A percentile compares a stretch with the other conserved stretches of the same genome.
Conservation (phyloP, 148 eudicot genomes). For the Polygonum maritimum region DNA sequence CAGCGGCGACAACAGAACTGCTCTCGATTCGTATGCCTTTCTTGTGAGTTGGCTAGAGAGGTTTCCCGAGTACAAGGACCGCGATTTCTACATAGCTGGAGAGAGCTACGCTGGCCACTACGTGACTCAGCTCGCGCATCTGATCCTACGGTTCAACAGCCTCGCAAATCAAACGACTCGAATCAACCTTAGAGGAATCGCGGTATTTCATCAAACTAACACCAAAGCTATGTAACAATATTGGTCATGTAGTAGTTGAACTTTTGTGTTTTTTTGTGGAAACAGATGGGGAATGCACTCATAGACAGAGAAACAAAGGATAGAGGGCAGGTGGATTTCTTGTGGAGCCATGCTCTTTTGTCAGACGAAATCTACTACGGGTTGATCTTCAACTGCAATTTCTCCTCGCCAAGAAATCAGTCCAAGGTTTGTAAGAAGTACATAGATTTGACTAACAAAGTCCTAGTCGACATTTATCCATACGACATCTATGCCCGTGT, state of each 20-base stretch:
- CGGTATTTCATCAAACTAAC: slow-evolving; percentile 20
- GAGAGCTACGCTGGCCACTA: slow-evolving; percentile 62
- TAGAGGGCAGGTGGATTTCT: slow-evolving; percentile 22
- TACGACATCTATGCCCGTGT: slow-evolving; percentile 8
- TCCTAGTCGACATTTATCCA: background rate
- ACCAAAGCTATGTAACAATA: background rate
- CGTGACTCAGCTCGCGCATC: slow-evolving; percentile 46
- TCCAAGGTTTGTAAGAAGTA: background rate
- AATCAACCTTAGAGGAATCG: slow-evolving; percentile 39
- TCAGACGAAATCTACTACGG: slow-evolving; percentile 22
- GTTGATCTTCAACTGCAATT: background rate
- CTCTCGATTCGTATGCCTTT: slow-evolving; percentile 41
- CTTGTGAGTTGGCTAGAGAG: slow-evolving; percentile 51
- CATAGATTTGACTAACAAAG: background rate
- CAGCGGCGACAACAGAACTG: slow-evolving; percentile 37
- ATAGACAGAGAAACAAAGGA: slow-evolving; percentile 19
- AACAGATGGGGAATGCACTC: slow-evolving; percentile 37
- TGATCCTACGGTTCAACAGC: slow-evolving; percentile 29
- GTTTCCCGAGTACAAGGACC: slow-evolving; percentile 44
- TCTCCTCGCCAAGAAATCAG: slow-evolving; percentile 16
- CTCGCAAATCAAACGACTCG: slow-evolving; percentile 4
- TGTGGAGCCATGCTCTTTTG: slow-evolving; percentile 29
- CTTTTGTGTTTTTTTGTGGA: background rate
- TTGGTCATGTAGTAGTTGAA: background rate
- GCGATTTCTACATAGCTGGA: slow-evolving; percentile 41